Base-by-base conservation (phyloP, 495 filamentous ascomycete genomes). In the Neurospora sp. region DNA sequence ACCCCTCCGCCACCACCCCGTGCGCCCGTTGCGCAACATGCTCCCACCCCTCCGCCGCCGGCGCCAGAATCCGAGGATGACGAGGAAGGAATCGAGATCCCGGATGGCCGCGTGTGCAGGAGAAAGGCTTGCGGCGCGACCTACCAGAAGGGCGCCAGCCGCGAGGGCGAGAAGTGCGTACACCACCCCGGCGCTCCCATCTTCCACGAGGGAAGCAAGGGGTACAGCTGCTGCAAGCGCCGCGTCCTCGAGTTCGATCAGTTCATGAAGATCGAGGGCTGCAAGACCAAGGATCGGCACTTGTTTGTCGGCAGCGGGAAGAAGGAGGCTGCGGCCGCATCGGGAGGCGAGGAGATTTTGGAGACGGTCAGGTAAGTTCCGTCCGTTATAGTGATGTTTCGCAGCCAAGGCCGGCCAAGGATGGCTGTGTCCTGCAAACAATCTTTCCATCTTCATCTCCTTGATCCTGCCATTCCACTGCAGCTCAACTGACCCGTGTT, bases 161-260 rank as follows among this genome's bases (percentile, higher is more conserved):
- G 93, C 61, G 90, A 93, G 27, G 89, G 84, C n/a, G 93, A 96
- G 84, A 87, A 87, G 71, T 98, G 94, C 77, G 85, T 91, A 22
- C 91, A 94, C 77, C 94, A 98, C 82, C 93, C 94, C 6, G 94
- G 94, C 37, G 87, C 84, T 8, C 92, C 94, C 37, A 88, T 98
- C 74, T 99, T 99, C 83, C 96, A 99, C 81, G 96, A 99, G 84
- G 96, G 95, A 31, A 94, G 91, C 81, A 99, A 99, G 84, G 96
- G 96, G 10, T 99, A 95, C 87, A 93, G 89, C 37, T 99, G 96
- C 86, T 99, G 96, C 84, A 98, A 98, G 88, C 85, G 92, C 76
- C 88, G 93, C 22, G 96, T 99, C 69, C 85, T 99, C 35, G 96
- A 99, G 79, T 99, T 99, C 78, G 96, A 99, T 80, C 91, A 98